A percentile compares a stretch with the other conserved stretches of the same genome.
Evolutionary conservation across 1,284 basidiomycete species (phyloP).

Genomic region (Ganoderma lingzhi): DNA sequence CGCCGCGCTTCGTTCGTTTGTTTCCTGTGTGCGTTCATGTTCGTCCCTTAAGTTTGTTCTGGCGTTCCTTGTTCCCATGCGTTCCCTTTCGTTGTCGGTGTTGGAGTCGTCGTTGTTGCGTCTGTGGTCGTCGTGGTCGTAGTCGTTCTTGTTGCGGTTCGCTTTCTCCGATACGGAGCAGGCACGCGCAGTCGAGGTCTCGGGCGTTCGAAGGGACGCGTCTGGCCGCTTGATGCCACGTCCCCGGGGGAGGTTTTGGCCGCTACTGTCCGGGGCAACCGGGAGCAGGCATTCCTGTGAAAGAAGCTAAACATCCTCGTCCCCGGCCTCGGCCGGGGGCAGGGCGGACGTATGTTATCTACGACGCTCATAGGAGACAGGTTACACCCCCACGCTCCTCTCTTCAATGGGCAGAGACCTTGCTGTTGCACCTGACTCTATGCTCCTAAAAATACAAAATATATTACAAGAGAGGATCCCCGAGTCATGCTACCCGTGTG

Average conservation of each 20-base stretch:
- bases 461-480: background rate
- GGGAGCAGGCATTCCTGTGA: slow-evolving; percentile 29
- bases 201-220: slow-evolving; percentile 25
- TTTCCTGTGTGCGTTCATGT: background rate
- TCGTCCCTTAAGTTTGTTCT: background rate
- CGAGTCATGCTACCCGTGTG: background rate
- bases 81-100: background rate
- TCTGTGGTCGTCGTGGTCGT: background rate
- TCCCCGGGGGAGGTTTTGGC: slow-evolving; percentile 31
- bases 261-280: slow-evolving; percentile 28
- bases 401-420: slow-evolving; percentile 26
- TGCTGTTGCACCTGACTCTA: slow-evolving; percentile 14
- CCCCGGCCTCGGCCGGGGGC: slow-evolving; percentile 19
- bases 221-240: slow-evolving; percentile 9
- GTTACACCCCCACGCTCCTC: slow-evolving; percentile 32
- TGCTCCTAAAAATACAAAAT: slow-evolving; percentile 9
- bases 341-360: slow-evolving; percentile 33
- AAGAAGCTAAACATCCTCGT: slow-evolving; percentile 14
- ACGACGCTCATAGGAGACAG: slow-evolving; percentile 31
- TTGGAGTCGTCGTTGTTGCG: background rate
- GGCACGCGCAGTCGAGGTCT: slow-evolving; percentile 25
- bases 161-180: slow-evolving; percentile 12
- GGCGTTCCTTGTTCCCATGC: background rate
- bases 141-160: background rate
- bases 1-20: background rate